phyloP scores from a whole-genome alignment of 2,329 filamentous ascomycete genomes.

The Plectosphaerella sp. region DNA sequence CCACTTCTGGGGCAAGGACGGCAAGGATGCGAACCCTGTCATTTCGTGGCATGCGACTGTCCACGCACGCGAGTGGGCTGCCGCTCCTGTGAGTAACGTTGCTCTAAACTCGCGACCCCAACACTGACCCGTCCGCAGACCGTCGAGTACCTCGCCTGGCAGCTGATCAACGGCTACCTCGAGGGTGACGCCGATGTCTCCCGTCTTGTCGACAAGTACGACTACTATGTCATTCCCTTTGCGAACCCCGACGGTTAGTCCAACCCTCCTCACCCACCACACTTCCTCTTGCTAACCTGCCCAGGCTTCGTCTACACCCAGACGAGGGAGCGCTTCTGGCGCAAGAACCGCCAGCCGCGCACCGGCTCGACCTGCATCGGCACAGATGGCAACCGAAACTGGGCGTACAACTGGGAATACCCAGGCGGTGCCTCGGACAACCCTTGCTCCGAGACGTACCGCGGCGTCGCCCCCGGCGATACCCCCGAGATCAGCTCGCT shows the following conservation, averaged over 20 bases:
- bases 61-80: conserved; percentile 50
- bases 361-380: conserved; percentile 34
- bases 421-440: conserved; percentile 39
- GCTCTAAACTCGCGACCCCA: not conserved
- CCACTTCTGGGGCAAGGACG: conserved; percentile 39
- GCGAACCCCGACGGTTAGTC: conserved; percentile 46
- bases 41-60: conserved; percentile 46
- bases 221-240: conserved; percentile 54
- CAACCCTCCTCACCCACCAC: not conserved
- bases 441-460: conserved; percentile 42
- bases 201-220: conserved; percentile 47
- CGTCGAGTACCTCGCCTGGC: conserved; percentile 41
- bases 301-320: conserved; percentile 42
- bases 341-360: conserved; percentile 43
- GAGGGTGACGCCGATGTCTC: conserved; percentile 24
- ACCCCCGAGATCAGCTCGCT: conserved; percentile 43
- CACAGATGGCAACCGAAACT: conserved; percentile 50
- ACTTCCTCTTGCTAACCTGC: conserved; percentile 24
- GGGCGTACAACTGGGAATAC: conserved; percentile 43
- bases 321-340: conserved; percentile 39
- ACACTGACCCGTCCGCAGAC: conserved; percentile 1
- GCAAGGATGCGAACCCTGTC: conserved; percentile 37
- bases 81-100: conserved; percentile 48
- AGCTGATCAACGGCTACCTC: conserved; percentile 38
- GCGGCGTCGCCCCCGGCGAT: conserved; percentile 33